Evolutionary conservation across 495 filamentous ascomycete species (phyloP).

Genomic region (Penicillium canariense): DNA sequence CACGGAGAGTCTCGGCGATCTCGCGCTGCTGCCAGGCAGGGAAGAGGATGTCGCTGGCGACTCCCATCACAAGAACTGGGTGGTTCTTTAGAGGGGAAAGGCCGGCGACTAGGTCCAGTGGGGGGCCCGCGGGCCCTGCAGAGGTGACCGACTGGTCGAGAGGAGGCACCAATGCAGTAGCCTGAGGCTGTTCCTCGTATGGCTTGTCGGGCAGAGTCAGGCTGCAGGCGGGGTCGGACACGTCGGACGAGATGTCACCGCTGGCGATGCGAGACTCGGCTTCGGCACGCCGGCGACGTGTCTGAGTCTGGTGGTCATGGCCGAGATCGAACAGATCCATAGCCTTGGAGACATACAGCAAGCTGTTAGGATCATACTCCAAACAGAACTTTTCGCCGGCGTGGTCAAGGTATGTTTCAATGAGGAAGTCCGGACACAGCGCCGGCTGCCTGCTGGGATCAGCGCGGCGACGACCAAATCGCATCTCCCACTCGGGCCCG

Average conservation of each 20-base stretch:
- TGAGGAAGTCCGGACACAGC: conserved; percentile 93
- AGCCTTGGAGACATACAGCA: conserved; percentile 95
- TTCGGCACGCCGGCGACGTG: conserved; percentile 45
- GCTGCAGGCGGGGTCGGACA: conserved; percentile 59
- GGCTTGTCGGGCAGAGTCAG: conserved; percentile 81
- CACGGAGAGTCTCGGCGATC: conserved; percentile 78
- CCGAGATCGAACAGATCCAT: conserved; percentile 99
- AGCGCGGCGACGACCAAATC: conserved; percentile 85
- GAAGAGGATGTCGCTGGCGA: conserved; percentile 95
- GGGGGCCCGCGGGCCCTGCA: conserved; percentile 41
- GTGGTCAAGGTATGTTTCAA: conserved; percentile 98
- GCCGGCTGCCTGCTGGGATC: conserved; percentile 85
- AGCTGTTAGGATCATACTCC: conserved; percentile 95
- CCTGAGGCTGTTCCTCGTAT: conserved; percentile 73
- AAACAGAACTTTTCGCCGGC: conserved; percentile 98
- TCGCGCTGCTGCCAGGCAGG: conserved; percentile 98
- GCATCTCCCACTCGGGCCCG: conserved; percentile 95
- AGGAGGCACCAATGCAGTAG: conserved; percentile 30
- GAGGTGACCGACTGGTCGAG: conserved; percentile 25
- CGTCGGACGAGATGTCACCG: conserved; percentile 21
- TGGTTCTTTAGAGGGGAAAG: conserved; percentile 68
- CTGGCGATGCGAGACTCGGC: conserved; percentile 49
- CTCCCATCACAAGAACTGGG: conserved; percentile 84
- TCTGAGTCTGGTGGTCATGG: conserved; percentile 55
- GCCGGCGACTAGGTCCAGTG: conserved; percentile 75